These are phyloP conservation scores for Colletotrichum gigasporum DNA, from an alignment of 2,329 filamentous ascomycete genomes.

Conservation along the genomic window DNA sequence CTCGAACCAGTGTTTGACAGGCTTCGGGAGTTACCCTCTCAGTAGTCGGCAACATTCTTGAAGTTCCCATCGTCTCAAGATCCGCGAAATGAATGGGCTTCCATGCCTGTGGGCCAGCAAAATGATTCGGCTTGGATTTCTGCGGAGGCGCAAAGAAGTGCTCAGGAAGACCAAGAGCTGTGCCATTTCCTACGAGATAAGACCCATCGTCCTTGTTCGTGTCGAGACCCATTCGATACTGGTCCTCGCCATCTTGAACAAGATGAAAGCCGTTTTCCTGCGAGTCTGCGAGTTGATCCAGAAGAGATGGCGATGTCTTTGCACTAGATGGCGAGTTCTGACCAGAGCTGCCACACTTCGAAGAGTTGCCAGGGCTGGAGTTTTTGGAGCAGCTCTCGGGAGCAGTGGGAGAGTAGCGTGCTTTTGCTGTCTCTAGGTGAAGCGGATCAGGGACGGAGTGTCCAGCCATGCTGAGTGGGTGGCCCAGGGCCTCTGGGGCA, in stretches of 20 bases:
- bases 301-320: not conserved
- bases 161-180: not conserved
- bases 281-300: not conserved
- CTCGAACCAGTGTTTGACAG: not conserved
- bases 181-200: not conserved
- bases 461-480: not conserved
- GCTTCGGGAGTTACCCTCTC: too few relatives aligned
- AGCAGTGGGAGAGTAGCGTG: not conserved
- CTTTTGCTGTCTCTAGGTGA: not conserved
- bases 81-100: not conserved
- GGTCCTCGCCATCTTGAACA: not conserved
- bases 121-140: slow-evolving; percentile 11
- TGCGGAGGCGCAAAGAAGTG: slow-evolving; percentile 10
- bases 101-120: slow-evolving; percentile 8
- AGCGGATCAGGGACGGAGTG: slow-evolving; percentile 1
- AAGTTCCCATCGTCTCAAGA: not conserved
- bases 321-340: not conserved
- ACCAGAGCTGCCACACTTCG: not conserved
- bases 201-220: too few relatives aligned
- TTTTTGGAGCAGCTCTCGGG: not conserved
- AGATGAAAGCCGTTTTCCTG: not conserved
- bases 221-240: not conserved
- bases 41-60: not conserved
- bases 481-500: not conserved
- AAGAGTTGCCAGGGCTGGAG: not conserved